A percentile compares a stretch with the other conserved stretches of the same genome.
Conservation (phyloP, 2,329 filamentous ascomycete genomes). For the Coniochaeta sp. region DNA sequence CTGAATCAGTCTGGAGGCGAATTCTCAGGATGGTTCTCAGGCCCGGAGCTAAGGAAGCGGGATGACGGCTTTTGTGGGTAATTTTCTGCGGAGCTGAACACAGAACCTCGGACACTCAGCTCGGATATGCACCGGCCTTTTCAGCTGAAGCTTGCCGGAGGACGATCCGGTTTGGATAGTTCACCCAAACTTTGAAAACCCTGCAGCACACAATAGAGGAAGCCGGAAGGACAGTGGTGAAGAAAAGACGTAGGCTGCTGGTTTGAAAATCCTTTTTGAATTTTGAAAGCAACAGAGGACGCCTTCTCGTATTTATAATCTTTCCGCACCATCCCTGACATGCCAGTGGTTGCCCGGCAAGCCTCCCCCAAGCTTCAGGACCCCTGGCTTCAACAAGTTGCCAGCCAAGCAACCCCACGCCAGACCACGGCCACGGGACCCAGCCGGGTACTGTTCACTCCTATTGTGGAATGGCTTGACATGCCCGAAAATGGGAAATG, state of each 20-base stretch:
- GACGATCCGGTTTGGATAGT: background rate
- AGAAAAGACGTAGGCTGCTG: background rate
- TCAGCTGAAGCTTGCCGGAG: background rate
- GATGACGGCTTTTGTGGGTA: background rate
- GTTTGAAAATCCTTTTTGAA: background rate
- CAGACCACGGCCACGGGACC: background rate
- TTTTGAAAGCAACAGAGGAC: background rate
- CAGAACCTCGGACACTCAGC: background rate
- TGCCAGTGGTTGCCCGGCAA: background rate
- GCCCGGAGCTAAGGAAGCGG: background rate
- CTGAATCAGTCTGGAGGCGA: background rate
- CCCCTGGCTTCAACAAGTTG: background rate
- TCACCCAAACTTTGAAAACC: background rate
- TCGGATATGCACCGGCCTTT: background rate
- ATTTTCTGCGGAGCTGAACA: background rate
- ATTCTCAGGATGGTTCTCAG: background rate
- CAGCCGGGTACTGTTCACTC: background rate
- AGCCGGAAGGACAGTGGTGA: background rate
- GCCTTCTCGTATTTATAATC: background rate
- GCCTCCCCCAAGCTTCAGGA: background rate
- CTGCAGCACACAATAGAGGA: background rate
- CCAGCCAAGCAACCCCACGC: background rate
- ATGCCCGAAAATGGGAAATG: background rate
- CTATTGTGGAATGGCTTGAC: background rate
- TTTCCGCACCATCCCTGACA: background rate